Percentiles rank a stretch among this genome's conserved stretches.
Evolutionary conservation across 108 stramenopile genomes (phyloP).

Genomic region (Fistulifera solaris): DNA sequence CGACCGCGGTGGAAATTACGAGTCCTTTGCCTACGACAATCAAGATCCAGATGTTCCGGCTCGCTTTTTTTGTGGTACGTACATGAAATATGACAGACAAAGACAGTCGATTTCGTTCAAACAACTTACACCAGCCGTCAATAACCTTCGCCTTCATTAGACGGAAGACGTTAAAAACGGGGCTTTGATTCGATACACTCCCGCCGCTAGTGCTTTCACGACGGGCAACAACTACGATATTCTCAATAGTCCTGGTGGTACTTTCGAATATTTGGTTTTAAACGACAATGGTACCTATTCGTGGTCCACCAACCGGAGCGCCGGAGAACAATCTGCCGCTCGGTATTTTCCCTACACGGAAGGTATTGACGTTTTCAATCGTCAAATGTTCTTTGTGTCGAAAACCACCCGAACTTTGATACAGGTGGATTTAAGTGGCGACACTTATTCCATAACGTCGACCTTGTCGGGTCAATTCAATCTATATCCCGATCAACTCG

Average conservation of each 20-base stretch:
- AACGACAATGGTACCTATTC: constrained; percentile 14
- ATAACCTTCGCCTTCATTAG: too few relatives aligned
- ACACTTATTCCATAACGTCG: constrained; percentile 6
- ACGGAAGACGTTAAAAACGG: constrained; percentile 23
- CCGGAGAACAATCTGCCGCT: constrained; percentile 8
- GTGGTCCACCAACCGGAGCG: constrained; percentile 22
- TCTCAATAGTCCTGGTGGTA: background rate
- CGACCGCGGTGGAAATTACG: constrained; percentile 16
- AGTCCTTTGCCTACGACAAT: constrained; percentile 41
- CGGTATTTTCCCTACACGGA: constrained; percentile 27
- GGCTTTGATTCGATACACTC: constrained; percentile 28
- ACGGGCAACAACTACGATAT: constrained; percentile 1
- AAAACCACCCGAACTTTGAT: constrained; percentile 23
- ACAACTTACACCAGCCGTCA: too few relatives aligned
- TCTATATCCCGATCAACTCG: constrained; percentile 37
- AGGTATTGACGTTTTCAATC: constrained; percentile 31
- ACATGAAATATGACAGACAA: constrained; percentile 11
- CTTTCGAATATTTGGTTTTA: constrained; percentile 12
- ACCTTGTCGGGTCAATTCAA: constrained; percentile 31
- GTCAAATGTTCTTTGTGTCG: constrained; percentile 37
- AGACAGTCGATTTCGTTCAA: too few relatives aligned
- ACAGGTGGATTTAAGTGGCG: constrained; percentile 25
- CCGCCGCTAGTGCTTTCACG: constrained; percentile 3
- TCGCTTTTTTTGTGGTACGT: constrained; percentile 23
- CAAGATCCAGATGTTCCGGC: constrained; percentile 21